These are phyloP conservation scores for Fusarium ambrosium DNA, from an alignment of 2,329 filamentous ascomycete genomes.

Conservation along the genomic window DNA sequence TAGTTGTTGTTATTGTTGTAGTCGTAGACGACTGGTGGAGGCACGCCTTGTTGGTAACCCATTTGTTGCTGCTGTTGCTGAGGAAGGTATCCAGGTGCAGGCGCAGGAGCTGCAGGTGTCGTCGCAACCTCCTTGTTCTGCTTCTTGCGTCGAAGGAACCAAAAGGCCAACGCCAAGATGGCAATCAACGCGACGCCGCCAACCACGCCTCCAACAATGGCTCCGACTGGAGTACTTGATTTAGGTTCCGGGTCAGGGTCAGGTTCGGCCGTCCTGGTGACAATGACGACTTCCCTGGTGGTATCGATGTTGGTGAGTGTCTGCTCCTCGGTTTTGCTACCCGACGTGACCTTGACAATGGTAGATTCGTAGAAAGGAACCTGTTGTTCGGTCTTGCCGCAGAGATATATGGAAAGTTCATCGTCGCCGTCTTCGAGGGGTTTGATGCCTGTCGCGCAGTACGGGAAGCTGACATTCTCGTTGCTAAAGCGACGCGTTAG, in stretches of 20 bases:
- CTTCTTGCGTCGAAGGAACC: not conserved
- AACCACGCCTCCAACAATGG: constrained; percentile 9
- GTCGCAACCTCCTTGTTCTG: not conserved
- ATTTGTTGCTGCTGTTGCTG: not conserved
- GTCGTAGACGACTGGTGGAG: not conserved
- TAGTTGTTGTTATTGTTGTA: not conserved
- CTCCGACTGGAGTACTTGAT: not conserved
- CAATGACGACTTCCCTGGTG: not conserved
- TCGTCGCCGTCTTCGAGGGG: not conserved
- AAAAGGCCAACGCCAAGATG: constrained; percentile 1
- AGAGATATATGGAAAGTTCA: not conserved
- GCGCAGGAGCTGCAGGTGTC: not conserved
- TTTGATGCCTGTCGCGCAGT: constrained; percentile 7
- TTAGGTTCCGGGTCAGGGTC: not conserved
- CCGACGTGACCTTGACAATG: not conserved
- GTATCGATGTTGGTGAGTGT: not conserved
- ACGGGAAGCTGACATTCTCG: not conserved
- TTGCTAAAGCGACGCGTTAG: not conserved
- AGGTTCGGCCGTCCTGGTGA: not conserved
- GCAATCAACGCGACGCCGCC: constrained; percentile 6
- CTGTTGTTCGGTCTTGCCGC: not conserved
- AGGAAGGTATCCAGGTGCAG: not conserved
- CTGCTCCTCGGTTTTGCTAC: not conserved
- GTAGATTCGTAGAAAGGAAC: not conserved
- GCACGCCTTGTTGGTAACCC: not conserved